Evolutionary conservation across 805 yeast genomes (phyloP), one percentile per base, ranked within the genome.

Genomic region (Middelhovenomyces tepae): DNA sequence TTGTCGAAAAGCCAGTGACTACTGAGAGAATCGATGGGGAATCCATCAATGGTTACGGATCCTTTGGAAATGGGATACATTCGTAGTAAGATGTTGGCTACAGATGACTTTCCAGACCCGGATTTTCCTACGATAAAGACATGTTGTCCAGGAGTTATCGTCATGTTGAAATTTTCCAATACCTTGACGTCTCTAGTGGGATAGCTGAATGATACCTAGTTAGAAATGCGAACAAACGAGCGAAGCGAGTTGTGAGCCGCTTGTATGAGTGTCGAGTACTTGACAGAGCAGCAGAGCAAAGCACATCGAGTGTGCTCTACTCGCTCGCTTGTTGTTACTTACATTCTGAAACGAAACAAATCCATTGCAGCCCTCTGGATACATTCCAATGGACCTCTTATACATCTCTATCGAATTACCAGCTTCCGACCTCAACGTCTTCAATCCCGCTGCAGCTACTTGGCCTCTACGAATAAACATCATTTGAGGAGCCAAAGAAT

Each of bases 91-190:
- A 91, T 52, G 22, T 68, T 69, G 0, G 79, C 70, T 2, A 91
- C 40, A 0, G 97, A 80, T 0, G 97, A 89, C 53, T 91, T 91
- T 0, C 98, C 98, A 0, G 87, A 77, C 0, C 99, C 99, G 0
- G 96, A 86, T 39, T 68, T 65, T 1, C 99, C 99, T 26, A 91
- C 71, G 3, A 91, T 56, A 46, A 73, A 89, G 1, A 78, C 73
- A 5, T 71, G 49, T 20, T 57, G 43, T 1, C 69, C 65, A 1
- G 70, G 53, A 1, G 61, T 54, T 22, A 86, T 59, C 1, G 45
- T 43, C 16, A 80, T 36, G n/a, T 54, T 48, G 1, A 79, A 59
- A 30, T 67, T 46, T 0, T 65, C 54, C 10, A 91, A 50, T 0
- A 73, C 73, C 2, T 40, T 39, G 2, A 55, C 53, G 1, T 60